Conservation (phyloP, 352 stramenopile species). For the Pythium grandisporangium region DNA sequence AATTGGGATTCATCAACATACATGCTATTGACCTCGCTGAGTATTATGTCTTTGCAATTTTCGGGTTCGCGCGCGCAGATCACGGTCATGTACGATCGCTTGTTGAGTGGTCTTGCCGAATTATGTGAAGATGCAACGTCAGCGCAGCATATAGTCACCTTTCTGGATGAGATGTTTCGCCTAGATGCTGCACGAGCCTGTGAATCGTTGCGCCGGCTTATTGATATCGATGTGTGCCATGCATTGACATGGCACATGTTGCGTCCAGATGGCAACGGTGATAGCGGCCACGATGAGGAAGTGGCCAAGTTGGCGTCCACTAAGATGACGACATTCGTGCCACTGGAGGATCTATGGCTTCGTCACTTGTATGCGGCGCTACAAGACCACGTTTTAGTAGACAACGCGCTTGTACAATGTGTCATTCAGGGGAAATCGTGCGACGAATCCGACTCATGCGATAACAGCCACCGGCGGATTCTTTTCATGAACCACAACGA, state of each 20-base stretch:
- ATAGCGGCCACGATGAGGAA: too few relatives aligned
- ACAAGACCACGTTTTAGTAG: too few relatives aligned
- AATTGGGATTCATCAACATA: too few relatives aligned
- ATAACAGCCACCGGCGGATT: constrained; percentile 10
- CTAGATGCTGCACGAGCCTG: constrained; percentile 3
- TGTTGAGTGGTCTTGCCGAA: constrained; percentile 42
- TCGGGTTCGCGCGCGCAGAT: constrained; percentile 42
- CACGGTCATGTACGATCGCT: constrained; percentile 34
- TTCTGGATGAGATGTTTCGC: constrained; percentile 26
- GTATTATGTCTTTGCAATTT: constrained; percentile 11
- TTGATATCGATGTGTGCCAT: constrained; percentile 66
- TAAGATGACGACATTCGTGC: constrained; percentile 33
- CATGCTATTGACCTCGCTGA: constrained; percentile 14
- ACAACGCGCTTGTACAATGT: too few relatives aligned
- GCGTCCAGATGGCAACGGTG: too few relatives aligned
- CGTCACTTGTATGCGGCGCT: constrained; percentile 8
- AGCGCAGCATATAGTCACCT: constrained; percentile 20
- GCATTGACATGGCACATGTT: constrained; percentile 71
- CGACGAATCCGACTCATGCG: too few relatives aligned
- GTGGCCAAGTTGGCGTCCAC: too few relatives aligned
- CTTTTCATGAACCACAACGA: constrained; percentile 15
- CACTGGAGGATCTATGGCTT: constrained; percentile 15
- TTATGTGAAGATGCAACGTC: constrained; percentile 45
- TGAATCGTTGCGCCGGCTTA: constrained; percentile 29
- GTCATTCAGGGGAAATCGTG: too few relatives aligned